A percentile compares a stretch with the other conserved stretches of the same genome.
Conservation (phyloP, 768 basidiomycete genomes). For the Boletus sp. region DNA sequence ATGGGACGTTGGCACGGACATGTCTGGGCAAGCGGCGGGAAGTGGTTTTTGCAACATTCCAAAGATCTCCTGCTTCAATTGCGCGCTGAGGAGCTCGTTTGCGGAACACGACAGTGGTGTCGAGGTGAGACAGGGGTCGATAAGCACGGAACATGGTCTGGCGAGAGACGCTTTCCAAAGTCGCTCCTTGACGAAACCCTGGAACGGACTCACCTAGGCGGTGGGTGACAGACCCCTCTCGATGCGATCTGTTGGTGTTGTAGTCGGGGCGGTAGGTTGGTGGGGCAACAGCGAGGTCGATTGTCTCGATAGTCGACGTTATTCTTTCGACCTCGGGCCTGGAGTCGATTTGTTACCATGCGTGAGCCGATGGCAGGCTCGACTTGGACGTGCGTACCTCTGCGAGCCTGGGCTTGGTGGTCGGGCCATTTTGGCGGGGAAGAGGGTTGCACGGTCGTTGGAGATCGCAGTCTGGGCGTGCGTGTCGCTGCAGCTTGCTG, state of each 20-base stretch:
- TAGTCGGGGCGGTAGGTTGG: background rate
- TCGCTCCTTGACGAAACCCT: background rate
- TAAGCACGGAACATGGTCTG: slow-evolving; percentile 2
- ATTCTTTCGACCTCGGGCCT: slow-evolving; percentile 5
- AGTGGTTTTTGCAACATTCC: background rate
- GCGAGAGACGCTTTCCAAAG: background rate
- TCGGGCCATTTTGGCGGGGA: background rate
- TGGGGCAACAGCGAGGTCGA: background rate
- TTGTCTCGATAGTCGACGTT: background rate
- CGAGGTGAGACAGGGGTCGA: background rate
- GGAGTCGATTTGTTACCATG: background rate
- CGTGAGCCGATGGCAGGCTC: background rate
- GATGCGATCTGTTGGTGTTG: background rate
- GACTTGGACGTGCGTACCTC: slow-evolving; percentile 3
- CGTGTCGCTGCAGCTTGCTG: background rate
- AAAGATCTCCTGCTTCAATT: slow-evolving; percentile 2
- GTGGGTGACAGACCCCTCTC: background rate
- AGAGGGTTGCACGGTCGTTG: background rate
- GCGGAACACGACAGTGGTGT: background rate
- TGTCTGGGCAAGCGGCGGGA: background rate
- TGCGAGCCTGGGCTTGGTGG: background rate
- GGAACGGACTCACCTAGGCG: slow-evolving; percentile 5
- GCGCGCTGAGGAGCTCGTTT: background rate
- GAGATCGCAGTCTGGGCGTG: background rate
- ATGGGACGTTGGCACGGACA: background rate